Evolutionary conservation across 1,139 yeast genomes (phyloP), one percentile per base, ranked within the genome.

Genomic region (Candida dubliniensis): DNA sequence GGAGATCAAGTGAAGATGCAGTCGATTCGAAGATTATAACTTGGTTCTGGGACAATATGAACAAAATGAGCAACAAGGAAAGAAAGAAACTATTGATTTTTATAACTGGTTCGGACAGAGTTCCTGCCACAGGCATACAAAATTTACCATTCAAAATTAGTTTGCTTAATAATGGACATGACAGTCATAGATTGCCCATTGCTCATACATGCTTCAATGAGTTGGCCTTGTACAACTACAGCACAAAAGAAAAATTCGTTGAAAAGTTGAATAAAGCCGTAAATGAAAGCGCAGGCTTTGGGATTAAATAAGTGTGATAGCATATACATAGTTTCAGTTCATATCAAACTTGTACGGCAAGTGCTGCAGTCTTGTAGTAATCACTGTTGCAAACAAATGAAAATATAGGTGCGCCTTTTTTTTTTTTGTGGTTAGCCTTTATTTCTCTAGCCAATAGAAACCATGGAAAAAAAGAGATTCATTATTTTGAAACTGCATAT

Each of bases 131-230:
- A 0, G 99, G 98, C 0, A 73, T 88, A 15, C 82, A 84, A 38
- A 84, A 87, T 44, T 66, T 91, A 66, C 74, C 74, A 35, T 84
- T 91, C 56, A 84, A 84, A 50, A 79, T 87, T 38, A 75, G 82
- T 32, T 67, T 76, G 43, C 54, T 81, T 15, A 51, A 54, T 15
- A 53, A 52, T 26, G 84, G 84, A 3, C 71, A 66, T 2, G 80
- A 78, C 48, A 61, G 70, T 42, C 67, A 76, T 4, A 68, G 84
- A 41, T 66, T 90, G 26, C 98, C 98, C 0, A 67, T 84, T 9
- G 91, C 97, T 0, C 98, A 91, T 57, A 93, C 98, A 0, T 93
- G 98, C 56, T 93, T 91, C 66, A 91, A 90, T 59, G 96, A 91
- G 66, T 63, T 93, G 34, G 87, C 93, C 44, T 53, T 93, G 7